phyloP scores from a whole-genome alignment of 305 asterid species.

The Rubia balearica region DNA sequence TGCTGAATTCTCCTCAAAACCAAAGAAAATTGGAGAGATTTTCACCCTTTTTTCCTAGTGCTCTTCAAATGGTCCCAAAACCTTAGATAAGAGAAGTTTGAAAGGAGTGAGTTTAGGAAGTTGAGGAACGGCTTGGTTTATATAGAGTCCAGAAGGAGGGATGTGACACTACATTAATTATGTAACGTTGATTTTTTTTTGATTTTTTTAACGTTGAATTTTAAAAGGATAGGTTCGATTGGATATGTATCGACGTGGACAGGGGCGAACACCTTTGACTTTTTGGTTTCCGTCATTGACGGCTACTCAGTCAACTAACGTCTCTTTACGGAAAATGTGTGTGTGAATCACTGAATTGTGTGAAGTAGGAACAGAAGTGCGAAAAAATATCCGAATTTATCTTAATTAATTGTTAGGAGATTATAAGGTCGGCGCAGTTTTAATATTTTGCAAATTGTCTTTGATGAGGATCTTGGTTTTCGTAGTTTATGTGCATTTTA shows the following conservation, averaged over 20 bases:
- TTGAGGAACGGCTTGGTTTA: neutral
- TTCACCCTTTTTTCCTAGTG: too few relatives aligned
- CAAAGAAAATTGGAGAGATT: neutral
- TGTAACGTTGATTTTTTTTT: neutral
- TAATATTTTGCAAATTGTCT: too few relatives aligned
- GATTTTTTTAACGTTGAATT: neutral
- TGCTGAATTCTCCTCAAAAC: neutral
- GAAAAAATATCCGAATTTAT: neutral
- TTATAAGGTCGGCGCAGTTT: neutral
- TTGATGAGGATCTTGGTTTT: too few relatives aligned
- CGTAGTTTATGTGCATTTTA: too few relatives aligned
- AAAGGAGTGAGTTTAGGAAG: neutral
- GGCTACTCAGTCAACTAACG: slow-evolving; percentile 37
- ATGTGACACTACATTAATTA: neutral
- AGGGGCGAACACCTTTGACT: neutral
- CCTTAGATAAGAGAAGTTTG: neutral
- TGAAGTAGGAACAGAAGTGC: neutral
- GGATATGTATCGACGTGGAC: too few relatives aligned
- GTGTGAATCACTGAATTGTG: neutral
- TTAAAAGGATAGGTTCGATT: neutral
- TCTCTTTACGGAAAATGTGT: slow-evolving; percentile 18
- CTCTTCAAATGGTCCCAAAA: neutral
- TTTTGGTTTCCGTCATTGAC: slow-evolving; percentile 20
- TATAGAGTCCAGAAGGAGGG: neutral
- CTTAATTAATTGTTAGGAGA: too few relatives aligned